A percentile compares a stretch with the other conserved stretches of the same genome.
Conservation (phyloP, 2,329 filamentous ascomycete species). For the Tolypocladium ovalisporum region DNA sequence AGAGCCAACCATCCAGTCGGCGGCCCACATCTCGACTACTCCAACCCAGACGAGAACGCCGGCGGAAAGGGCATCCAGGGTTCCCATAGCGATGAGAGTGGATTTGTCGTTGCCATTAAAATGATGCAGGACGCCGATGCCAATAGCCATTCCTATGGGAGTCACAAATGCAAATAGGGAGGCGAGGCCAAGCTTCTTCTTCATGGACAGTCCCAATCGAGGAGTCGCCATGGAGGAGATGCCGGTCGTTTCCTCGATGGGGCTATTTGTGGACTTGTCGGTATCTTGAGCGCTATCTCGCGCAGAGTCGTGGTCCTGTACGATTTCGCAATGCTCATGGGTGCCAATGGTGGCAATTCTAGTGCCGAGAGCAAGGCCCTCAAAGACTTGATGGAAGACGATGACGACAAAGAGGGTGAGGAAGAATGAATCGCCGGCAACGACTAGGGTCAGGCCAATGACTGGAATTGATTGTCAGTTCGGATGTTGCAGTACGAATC, state of each 20-base stretch:
- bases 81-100: conserved; percentile 62
- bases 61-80: conserved; percentile 61
- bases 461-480: conserved; percentile 25
- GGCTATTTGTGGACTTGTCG: conserved; percentile 13
- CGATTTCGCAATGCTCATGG: conserved; percentile 6
- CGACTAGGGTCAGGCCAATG: conserved; percentile 53
- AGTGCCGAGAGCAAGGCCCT: conserved; percentile 63
- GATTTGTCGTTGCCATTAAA: conserved; percentile 65
- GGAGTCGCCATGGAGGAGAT: conserved; percentile 6
- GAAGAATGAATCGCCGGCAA: conserved; percentile 45
- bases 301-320: conserved; percentile 7
- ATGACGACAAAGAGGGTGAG: conserved; percentile 54
- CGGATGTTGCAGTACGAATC: not conserved
- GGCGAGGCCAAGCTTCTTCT: conserved; percentile 51
- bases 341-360: conserved; percentile 52
- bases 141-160: conserved; percentile 71
- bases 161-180: conserved; percentile 58
- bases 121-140: conserved; percentile 55
- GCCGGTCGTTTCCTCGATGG: conserved; percentile 10
- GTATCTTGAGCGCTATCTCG: conserved; percentile 7
- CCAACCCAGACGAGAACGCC: conserved; percentile 74
- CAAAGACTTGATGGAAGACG: conserved; percentile 69
- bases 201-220: conserved; percentile 20
- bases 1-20: conserved; percentile 54
- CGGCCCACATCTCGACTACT: conserved; percentile 68